These are phyloP conservation scores for Candida railenensis DNA, from an alignment of 805 yeast species.

Conservation along the genomic window DNA sequence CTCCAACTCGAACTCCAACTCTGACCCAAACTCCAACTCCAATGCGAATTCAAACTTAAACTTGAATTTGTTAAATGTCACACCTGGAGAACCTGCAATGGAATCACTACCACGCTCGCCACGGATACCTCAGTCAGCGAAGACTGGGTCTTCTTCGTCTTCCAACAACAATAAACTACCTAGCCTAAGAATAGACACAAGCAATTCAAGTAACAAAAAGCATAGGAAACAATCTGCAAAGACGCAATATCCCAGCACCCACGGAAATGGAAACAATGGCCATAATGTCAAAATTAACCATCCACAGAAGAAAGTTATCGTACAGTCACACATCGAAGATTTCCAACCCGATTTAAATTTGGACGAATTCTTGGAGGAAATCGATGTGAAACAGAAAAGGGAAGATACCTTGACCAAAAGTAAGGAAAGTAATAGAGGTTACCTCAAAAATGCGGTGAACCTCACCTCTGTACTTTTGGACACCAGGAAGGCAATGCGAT, in stretches of 20 bases:
- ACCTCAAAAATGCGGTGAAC: constrained; percentile 32
- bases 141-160: too few relatives aligned
- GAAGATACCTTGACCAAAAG: neutral
- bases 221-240: too few relatives aligned
- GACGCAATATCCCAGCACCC: too few relatives aligned
- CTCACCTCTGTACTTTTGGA: constrained; percentile 41
- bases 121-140: too few relatives aligned
- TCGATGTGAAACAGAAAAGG: neutral
- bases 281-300: too few relatives aligned
- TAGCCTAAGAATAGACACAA: neutral
- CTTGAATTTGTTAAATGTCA: neutral
- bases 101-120: neutral
- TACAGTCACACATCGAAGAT: constrained; percentile 6
- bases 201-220: neutral
- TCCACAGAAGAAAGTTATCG: neutral
- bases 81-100: neutral
- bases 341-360: constrained; percentile 10
- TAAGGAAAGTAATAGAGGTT: neutral
- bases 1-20: neutral
- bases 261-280: too few relatives aligned
- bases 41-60: neutral
- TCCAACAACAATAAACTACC: neutral
- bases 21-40: neutral
- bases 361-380: constrained; percentile 2
- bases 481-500: constrained; percentile 40